These are phyloP conservation scores for Copromyces sp. DNA, from an alignment of 495 filamentous ascomycete species.

Conservation along the genomic window DNA sequence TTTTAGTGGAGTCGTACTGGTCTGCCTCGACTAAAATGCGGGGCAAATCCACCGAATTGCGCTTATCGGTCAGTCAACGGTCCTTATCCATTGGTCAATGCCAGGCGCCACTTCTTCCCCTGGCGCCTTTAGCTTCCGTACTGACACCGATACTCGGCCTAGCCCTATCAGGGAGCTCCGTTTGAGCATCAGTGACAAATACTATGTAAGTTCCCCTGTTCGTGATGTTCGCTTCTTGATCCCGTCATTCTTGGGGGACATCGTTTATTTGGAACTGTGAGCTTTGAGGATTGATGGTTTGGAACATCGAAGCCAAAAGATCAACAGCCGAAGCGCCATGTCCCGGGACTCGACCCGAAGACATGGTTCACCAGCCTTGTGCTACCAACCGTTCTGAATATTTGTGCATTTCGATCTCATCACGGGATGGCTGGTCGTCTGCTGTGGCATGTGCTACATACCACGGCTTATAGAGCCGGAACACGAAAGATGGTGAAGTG, in stretches of 20 bases:
- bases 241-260: neutral
- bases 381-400: neutral
- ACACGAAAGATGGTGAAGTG: neutral
- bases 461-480: neutral
- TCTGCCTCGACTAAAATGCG: neutral
- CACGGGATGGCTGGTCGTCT: neutral
- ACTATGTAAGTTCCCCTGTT: neutral
- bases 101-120: neutral
- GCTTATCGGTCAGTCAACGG: neutral
- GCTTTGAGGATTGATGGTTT: neutral
- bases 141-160: neutral
- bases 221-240: neutral
- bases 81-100: neutral
- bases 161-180: neutral
- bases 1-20: neutral
- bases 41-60: neutral
- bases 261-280: neutral
- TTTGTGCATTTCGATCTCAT: neutral
- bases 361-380: neutral
- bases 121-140: neutral
- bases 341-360: neutral
- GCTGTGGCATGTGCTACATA: neutral
- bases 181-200: neutral
- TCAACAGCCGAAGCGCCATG: neutral
- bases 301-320: neutral